Evolutionary conservation across 495 filamentous ascomycete species (phyloP), one percentile per base, ranked within the genome.

Genomic region (Penicillium chermesinum): DNA sequence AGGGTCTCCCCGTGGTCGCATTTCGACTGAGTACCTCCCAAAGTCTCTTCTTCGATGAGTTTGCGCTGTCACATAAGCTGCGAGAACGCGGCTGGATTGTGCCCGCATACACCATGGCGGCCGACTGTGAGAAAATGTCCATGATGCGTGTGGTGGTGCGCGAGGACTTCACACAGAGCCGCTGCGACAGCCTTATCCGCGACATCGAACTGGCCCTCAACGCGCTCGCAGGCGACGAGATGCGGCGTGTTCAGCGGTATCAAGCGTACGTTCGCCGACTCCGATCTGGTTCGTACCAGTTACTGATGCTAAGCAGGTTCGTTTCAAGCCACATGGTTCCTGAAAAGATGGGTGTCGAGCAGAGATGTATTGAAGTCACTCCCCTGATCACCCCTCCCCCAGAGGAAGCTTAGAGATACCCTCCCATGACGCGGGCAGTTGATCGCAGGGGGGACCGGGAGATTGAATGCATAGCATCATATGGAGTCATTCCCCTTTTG

Each of bases 81-180:
- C 83, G 88, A 21, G 78, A 82, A 21, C 75, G 85, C 12, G 87
- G 87, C 25, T 95, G 89, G 89, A 82, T 94, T 18, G 85, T 95
- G 1, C 89, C 89, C 0, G 89, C 89, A 0, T 95, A 95, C 62
- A 95, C 87, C 19, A 93, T 95, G 89, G 88, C 89, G 17, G 88
- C 89, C 3, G 73, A 90, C 53, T 84, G 82, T 38, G 66, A 86
- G 40, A 67, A 76, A 46, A 71, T 93, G 52, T 90, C 89, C 75
- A 77, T 94, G 76, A 83, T 94, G 75, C 80, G 89, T 20, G 80
- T 91, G 5, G 89, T 95, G 2, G 83, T 95, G n/a, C 78, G 89
- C 38, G 89, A 91, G 65, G 89, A 94, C 62, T 94, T 95, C 57
- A 82, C 75, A 19, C 77, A 81, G 59, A 77, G 71, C 46, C 76